These are phyloP conservation scores for Aureobasidium sp. DNA, from an alignment of 2,329 filamentous ascomycete genomes.

Conservation along the genomic window DNA sequence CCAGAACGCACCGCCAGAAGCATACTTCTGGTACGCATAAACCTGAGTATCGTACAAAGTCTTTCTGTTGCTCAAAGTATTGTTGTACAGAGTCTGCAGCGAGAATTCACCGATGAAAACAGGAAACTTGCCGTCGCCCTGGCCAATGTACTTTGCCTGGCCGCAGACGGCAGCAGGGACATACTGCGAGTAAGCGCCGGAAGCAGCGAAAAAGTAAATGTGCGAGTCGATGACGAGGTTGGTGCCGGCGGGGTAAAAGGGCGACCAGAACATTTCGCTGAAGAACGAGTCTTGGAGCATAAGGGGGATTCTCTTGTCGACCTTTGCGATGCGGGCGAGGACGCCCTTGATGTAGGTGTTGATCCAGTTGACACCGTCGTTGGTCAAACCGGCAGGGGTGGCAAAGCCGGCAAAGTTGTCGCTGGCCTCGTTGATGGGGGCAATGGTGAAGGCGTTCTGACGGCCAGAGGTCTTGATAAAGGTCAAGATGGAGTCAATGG, in stretches of 20 bases:
- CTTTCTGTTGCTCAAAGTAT: conserved; percentile 18
- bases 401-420: conserved; percentile 33
- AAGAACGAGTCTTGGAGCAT: conserved; percentile 31
- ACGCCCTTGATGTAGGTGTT: conserved; percentile 30
- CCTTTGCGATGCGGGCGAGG: conserved; percentile 22
- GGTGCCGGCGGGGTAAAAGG: conserved; percentile 21
- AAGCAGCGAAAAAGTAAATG: conserved; percentile 28
- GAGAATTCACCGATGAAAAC: conserved; percentile 29
- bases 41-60: conserved; percentile 28
- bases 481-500: conserved; percentile 27
- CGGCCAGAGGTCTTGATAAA: conserved; percentile 28
- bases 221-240: conserved; percentile 30
- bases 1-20: conserved; percentile 28
- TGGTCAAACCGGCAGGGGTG: conserved; percentile 26
- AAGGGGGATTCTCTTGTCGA: conserved; percentile 27
- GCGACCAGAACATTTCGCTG: conserved; percentile 25
- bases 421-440: conserved; percentile 33
- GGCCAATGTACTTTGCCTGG: conserved; percentile 21
- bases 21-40: conserved; percentile 30
- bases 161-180: conserved; percentile 25
- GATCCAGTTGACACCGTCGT: conserved; percentile 27
- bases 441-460: conserved; percentile 30
- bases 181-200: conserved; percentile 23
- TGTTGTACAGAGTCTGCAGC: conserved; percentile 21
- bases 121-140: conserved; percentile 21